Base-by-base conservation (phyloP, 2,329 filamentous ascomycete species). In the Akanthomyces lecanii region DNA sequence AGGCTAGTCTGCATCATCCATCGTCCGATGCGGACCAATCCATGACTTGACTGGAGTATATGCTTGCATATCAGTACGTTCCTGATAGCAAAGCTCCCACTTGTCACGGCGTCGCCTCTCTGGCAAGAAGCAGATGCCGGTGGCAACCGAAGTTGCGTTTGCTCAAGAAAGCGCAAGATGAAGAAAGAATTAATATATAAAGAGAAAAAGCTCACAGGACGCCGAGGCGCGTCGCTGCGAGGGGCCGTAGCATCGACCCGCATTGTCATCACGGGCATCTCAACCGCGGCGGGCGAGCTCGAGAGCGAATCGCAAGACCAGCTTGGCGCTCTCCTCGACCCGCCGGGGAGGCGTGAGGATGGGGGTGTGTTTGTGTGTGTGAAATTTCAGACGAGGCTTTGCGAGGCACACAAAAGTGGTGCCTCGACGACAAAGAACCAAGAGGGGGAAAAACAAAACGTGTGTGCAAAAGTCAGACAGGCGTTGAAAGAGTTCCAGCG, bases 201-300 rank as follows among this genome's bases (percentile, higher is more conserved):
- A 5, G 38, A 18, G 12, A 30, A 51, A 33, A 58, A 50, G 16
- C 71, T 70, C 70, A 67, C 64, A 68, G 33, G 67, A 69, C 67
- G 70, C 65, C 52, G 23, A 12, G 38, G 50, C 40, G 59, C 50
- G 23, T 56, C 61, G 42, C 64, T 73, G 72, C 75, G 76, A 69
- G 78, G 76, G 79, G 79, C 70, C 79, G 80, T 75, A 82, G 80
- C 78, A 83, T 82, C 80, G 80, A 80, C 81, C 80, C 79, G 77
- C 33, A 73, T 75, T 74, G 76, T 75, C 69, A 67, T 69, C 70
- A 70, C 71, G 48, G 33, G 67, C 65, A 65, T 64, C 64, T 54
- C 55, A 60, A 63, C 64, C 64, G 11, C 16, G 61, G 44, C 59
- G 23, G 54, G 28, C 21, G 54, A 58, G 61, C 47, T 59, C 25